Evolutionary conservation across 2,329 filamentous ascomycete species (phyloP).

Genomic region (Magnaporthiopsis incrustans): DNA sequence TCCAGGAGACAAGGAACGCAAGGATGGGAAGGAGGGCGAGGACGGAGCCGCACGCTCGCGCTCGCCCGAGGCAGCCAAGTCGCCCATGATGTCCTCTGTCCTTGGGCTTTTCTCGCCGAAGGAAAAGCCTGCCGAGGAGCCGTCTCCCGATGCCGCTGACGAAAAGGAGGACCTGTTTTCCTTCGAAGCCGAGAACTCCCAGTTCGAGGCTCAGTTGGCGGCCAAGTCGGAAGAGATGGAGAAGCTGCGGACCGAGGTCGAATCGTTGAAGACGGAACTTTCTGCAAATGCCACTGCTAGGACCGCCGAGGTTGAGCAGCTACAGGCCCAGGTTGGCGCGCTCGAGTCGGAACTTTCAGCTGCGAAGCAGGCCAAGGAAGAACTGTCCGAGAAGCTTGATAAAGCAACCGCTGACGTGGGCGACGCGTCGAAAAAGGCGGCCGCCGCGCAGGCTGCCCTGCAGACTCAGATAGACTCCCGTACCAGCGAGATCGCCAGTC

Average conservation of each 20-base stretch:
- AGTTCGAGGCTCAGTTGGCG: conserved; percentile 67
- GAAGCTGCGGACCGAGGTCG: conserved; percentile 61
- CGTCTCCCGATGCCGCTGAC: conserved; percentile 23
- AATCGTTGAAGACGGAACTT: conserved; percentile 61
- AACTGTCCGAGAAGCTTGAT: conserved; percentile 61
- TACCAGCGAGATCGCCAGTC: conserved; percentile 37
- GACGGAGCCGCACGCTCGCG: conserved; percentile 10
- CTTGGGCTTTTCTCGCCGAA: conserved; percentile 42
- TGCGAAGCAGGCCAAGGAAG: conserved; percentile 61
- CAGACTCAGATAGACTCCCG: conserved; percentile 41
- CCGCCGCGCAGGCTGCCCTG: conserved; percentile 33
- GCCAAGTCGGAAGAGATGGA: conserved; percentile 64
- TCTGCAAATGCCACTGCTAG: conserved; percentile 26
- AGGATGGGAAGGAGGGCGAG: conserved; percentile 15
- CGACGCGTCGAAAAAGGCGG: conserved; percentile 34
- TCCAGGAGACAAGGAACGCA: conserved; percentile 15
- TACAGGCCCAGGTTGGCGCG: neutral
- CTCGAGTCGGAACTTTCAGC: conserved; percentile 34
- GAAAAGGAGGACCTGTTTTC: conserved; percentile 75
- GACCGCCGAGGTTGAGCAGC: neutral
- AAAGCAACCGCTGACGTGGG: conserved; percentile 54
- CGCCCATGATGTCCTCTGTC: conserved; percentile 37
- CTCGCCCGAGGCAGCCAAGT: conserved; percentile 29
- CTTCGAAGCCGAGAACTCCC: conserved; percentile 78
- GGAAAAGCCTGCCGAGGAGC: conserved; percentile 27